These are phyloP conservation scores for Lathyrus oleraceus DNA, from an alignment of 306 rosid species.

Conservation along the genomic window DNA sequence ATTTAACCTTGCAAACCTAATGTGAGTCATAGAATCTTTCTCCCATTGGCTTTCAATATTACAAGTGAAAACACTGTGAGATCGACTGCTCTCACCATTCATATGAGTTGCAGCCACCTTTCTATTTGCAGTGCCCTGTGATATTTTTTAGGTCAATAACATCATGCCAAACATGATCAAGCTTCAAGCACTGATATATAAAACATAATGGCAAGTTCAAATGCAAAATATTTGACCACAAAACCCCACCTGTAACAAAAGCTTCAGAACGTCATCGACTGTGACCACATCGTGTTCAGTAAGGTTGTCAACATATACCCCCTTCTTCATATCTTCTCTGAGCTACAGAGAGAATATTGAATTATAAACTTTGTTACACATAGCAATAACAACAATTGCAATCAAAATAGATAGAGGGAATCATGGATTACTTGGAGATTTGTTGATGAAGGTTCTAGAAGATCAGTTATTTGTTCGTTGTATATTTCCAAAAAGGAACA, in stretches of 20 bases:
- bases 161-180: constrained; percentile 26
- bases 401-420: constrained; percentile 31
- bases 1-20: constrained; percentile 92
- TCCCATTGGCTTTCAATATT: constrained; percentile 92
- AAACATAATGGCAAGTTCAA: constrained; percentile 18
- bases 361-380: neutral
- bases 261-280: constrained; percentile 79
- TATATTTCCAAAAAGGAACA: constrained; percentile 94
- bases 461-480: constrained; percentile 96
- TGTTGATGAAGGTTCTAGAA: constrained; percentile 85
- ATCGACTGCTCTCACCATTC: constrained; percentile 94
- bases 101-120: constrained; percentile 93
- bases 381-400: constrained; percentile 24
- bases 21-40: constrained; percentile 80
- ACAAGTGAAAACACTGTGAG: constrained; percentile 96
- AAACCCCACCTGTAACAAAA: constrained; percentile 71
- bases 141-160: constrained; percentile 38
- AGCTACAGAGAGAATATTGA: constrained; percentile 56
- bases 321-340: constrained; percentile 98
- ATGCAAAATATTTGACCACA: constrained; percentile 23
- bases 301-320: constrained; percentile 88
- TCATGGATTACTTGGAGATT: constrained; percentile 75
- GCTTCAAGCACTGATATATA: constrained; percentile 26
- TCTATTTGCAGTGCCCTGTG: constrained; percentile 87
- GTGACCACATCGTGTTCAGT: constrained; percentile 70